These are phyloP conservation scores for Breviolum minutum DNA, from an alignment of 73 alveolate species.

Conservation along the genomic window DNA sequence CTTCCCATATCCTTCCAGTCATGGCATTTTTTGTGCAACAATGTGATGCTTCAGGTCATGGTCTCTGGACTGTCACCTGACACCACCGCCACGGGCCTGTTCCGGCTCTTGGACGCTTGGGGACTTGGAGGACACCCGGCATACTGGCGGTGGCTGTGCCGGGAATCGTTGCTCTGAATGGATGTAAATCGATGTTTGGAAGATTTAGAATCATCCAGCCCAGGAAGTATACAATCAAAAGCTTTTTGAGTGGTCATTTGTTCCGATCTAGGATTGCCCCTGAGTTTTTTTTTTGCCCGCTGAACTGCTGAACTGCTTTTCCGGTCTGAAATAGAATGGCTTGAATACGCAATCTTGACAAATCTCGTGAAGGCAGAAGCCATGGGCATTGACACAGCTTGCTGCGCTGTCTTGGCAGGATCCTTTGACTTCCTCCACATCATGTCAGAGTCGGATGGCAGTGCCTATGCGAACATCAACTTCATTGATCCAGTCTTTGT, in stretches of 20 bases:
- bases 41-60: background rate
- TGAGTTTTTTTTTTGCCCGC: background rate
- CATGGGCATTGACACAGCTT: too few relatives aligned
- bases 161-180: too few relatives aligned
- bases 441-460: constrained; percentile 53
- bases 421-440: constrained; percentile 82
- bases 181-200: too few relatives aligned
- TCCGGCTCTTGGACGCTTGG: constrained; percentile 56
- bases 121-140: constrained; percentile 58
- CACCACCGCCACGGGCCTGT: constrained; percentile 63
- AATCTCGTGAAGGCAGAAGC: background rate
- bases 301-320: background rate
- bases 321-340: background rate
- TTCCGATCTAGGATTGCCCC: background rate
- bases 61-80: constrained; percentile 31
- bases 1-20: too few relatives aligned
- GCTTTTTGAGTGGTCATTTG: too few relatives aligned
- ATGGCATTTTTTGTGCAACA: too few relatives aligned
- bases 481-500: constrained; percentile 82
- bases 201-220: too few relatives aligned
- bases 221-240: too few relatives aligned
- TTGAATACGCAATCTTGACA: background rate
- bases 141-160: too few relatives aligned
- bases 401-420: constrained; percentile 30
- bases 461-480: constrained; percentile 57